Conservation (phyloP, 116 monocot species). For the Papilionanthe hybrid region DNA sequence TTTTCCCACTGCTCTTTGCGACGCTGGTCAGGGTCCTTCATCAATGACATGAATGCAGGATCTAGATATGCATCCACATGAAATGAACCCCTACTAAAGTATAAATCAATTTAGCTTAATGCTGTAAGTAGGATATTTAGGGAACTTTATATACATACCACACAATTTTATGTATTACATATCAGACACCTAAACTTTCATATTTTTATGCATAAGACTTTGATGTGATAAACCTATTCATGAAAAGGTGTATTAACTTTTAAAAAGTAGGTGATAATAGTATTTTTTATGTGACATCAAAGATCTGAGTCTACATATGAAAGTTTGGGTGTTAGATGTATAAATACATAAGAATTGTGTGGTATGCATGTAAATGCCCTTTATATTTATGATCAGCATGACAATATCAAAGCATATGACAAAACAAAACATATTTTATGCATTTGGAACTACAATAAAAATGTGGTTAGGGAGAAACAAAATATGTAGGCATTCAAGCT, state of each 20-base stretch:
- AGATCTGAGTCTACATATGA: too few relatives aligned
- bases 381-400: not conserved
- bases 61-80: conserved; percentile 65
- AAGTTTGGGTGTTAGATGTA: too few relatives aligned
- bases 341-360: too few relatives aligned
- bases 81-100: conserved; percentile 40
- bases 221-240: too few relatives aligned
- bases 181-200: too few relatives aligned
- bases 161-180: too few relatives aligned
- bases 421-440: not conserved
- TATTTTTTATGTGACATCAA: too few relatives aligned
- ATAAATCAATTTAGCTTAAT: not conserved
- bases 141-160: too few relatives aligned
- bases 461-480: not conserved
- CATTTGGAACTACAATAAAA: not conserved
- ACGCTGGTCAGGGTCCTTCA: conserved; percentile 73
- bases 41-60: conserved; percentile 74
- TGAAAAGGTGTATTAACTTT: too few relatives aligned
- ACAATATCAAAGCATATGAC: not conserved
- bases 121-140: not conserved
- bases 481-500: not conserved
- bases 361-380: too few relatives aligned
- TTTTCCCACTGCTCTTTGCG: conserved; percentile 87
- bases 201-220: too few relatives aligned
- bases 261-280: too few relatives aligned